Evolutionary conservation across 441 rosid species (phyloP).

Genomic region (Populus trichocarpa): DNA sequence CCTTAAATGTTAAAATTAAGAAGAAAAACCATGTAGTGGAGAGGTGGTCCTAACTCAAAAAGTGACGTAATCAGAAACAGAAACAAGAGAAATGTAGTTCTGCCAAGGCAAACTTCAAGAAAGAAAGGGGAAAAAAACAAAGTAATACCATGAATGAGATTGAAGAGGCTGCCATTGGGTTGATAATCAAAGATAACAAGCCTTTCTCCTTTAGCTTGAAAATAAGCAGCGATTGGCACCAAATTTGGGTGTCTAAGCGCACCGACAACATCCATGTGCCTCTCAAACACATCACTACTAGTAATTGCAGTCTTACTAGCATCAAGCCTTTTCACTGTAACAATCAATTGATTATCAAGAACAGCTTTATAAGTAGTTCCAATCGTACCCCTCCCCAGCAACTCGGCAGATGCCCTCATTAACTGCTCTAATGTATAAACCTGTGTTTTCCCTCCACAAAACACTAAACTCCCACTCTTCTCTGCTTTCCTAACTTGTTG

Average conservation of each 20-base stretch:
- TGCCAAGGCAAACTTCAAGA: background rate
- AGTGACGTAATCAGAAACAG: background rate
- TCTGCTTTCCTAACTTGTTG: conserved; percentile 28
- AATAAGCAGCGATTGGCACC: conserved; percentile 72
- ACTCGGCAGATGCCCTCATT: conserved; percentile 93
- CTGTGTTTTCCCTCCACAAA: conserved; percentile 64
- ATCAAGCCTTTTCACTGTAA: conserved; percentile 81
- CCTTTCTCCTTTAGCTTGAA: conserved; percentile 79
- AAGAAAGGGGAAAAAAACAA: background rate
- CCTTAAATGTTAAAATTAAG: background rate
- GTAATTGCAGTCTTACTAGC: conserved; percentile 56
- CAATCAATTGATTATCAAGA: conserved; percentile 75
- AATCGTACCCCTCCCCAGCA: conserved; percentile 72
- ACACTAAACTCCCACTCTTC: conserved; percentile 64
- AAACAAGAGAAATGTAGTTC: background rate
- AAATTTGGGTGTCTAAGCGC: conserved; percentile 78
- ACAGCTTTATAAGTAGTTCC: conserved; percentile 91
- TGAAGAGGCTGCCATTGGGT: conserved; percentile 86
- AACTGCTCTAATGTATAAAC: conserved; percentile 75
- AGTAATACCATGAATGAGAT: conserved; percentile 68
- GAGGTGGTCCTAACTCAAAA: background rate
- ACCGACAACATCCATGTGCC: conserved; percentile 83
- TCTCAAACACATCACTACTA: conserved; percentile 56
- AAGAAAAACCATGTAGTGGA: background rate
- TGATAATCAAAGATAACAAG: conserved; percentile 74